Conservation (phyloP, 2,329 filamentous ascomycete species). For the Purpureocillium takamizusanense region DNA sequence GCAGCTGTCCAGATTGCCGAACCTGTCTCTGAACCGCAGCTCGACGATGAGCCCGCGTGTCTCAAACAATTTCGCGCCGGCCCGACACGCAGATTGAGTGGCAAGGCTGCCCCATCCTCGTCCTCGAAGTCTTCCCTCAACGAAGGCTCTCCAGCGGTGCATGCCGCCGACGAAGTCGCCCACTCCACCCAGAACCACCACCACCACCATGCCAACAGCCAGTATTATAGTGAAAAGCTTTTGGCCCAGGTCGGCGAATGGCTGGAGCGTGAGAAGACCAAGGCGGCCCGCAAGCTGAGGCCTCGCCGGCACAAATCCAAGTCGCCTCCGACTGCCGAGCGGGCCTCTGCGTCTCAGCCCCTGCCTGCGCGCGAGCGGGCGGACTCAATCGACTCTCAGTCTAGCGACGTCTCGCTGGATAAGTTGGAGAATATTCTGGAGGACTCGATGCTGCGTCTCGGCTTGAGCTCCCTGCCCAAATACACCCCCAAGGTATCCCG, state of each 20-base stretch:
- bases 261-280: slow-evolving; percentile 69
- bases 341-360: slow-evolving; percentile 5
- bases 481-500: slow-evolving; percentile 31
- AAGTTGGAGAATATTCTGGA: slow-evolving; percentile 73
- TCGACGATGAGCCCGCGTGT: slow-evolving; percentile 21
- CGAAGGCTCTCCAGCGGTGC: slow-evolving; percentile 18
- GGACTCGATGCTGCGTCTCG: slow-evolving; percentile 49
- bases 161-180: slow-evolving; percentile 17
- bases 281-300: slow-evolving; percentile 28
- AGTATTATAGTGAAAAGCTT: slow-evolving; percentile 44
- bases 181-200: slow-evolving; percentile 16
- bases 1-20: slow-evolving; percentile 50
- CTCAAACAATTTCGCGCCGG: slow-evolving; percentile 22
- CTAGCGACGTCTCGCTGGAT: slow-evolving; percentile 66
- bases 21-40: slow-evolving; percentile 25
- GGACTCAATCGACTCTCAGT: slow-evolving; percentile 55
- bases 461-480: slow-evolving; percentile 35
- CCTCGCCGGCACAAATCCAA: slow-evolving; percentile 33
- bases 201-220: slow-evolving; percentile 17
- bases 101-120: slow-evolving; percentile 20
- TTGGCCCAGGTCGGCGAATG: slow-evolving; percentile 72
- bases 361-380: slow-evolving; percentile 23
- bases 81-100: slow-evolving; percentile 23
- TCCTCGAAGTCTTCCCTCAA: slow-evolving; percentile 38
- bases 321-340: slow-evolving; percentile 21